Base-by-base conservation (phyloP, 176 grass and related monocot genomes). In the Musa beccarii region DNA sequence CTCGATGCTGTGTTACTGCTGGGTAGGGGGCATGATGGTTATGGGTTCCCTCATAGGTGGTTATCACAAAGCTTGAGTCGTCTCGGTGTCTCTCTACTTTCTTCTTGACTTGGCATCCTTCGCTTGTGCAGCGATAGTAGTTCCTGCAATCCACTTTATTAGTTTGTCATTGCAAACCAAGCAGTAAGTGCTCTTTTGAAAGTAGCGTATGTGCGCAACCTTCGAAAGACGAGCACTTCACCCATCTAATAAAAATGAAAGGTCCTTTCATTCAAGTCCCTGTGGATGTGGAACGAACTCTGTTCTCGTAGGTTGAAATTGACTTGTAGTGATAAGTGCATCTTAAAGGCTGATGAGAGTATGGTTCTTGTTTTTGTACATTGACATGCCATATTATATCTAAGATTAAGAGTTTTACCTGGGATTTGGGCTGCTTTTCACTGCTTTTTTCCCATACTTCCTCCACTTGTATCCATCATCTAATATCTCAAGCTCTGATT, bases 381-480 rank as follows among this genome's bases (percentile, higher is more conserved):
- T 43, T 43, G 4, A 43, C 34, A 43, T 43, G 34, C 34, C 34
- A 43, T 43, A 6, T 43, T 43, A 5, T 43, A 43, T 5, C 34
- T 43, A 43, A 43, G 13, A 23, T 16, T 34, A 26, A 55, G 21
- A 15, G 34, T 34, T 24, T 43, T 49, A 61, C 52, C 53, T 75
- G 4, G 73, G 55, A 34, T 54, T 59, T 29, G 53, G 55, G 53
- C 25, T 75, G 11, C 54, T 59, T 54, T 75, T 43, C 0, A 59
- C 12, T 3, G 19, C 14, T 11, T 59, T 75, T 53, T 75, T 75
- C 23, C 73, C 73, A n/a, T 75, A 75, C 54, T 75, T 75, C 24
- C 73, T 56, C 73, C 73, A 75, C 17, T 59, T 54, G 73, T 75
- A 59, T 25, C 73, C 73, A 75, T 75, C 73, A 21, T 75, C 73